These are phyloP conservation scores for Lactifluus rugatus DNA, from an alignment of 768 basidiomycete species.

Conservation along the genomic window DNA sequence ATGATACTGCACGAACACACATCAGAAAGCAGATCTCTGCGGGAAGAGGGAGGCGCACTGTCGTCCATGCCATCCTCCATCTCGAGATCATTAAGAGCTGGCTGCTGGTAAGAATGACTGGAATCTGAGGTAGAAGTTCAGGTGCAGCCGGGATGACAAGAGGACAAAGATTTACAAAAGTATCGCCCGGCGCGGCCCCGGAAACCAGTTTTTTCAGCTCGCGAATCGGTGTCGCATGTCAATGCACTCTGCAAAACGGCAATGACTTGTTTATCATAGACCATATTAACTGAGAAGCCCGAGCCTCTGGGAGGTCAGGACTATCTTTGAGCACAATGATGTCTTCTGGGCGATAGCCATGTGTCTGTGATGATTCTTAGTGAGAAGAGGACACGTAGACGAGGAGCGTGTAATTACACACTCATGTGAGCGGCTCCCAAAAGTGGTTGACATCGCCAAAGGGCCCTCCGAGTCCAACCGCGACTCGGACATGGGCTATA, in stretches of 20 bases:
- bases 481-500: not conserved
- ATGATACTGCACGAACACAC: not conserved
- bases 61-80: conserved; percentile 22
- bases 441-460: conserved; percentile 16
- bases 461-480: conserved; percentile 4
- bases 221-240: conserved; percentile 8
- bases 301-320: not conserved
- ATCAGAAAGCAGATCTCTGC: not conserved
- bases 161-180: conserved; percentile 20
- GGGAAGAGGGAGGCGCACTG: conserved; percentile 8
- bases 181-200: conserved; percentile 21
- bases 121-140: conserved; percentile 11
- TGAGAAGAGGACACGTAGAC: not conserved
- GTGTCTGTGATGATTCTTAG: not conserved
- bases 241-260: not conserved
- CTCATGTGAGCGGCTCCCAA: conserved; percentile 3
- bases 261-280: not conserved
- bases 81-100: not conserved
- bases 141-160: not conserved
- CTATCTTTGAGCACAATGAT: conserved; percentile 17
- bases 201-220: conserved; percentile 17
- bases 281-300: conserved; percentile 17
- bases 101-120: conserved; percentile 22
- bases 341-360: conserved; percentile 15
- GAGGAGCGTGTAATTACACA: not conserved